phyloP scores from a whole-genome alignment of 169 alveolate species.

The Eimeria zaria region DNA sequence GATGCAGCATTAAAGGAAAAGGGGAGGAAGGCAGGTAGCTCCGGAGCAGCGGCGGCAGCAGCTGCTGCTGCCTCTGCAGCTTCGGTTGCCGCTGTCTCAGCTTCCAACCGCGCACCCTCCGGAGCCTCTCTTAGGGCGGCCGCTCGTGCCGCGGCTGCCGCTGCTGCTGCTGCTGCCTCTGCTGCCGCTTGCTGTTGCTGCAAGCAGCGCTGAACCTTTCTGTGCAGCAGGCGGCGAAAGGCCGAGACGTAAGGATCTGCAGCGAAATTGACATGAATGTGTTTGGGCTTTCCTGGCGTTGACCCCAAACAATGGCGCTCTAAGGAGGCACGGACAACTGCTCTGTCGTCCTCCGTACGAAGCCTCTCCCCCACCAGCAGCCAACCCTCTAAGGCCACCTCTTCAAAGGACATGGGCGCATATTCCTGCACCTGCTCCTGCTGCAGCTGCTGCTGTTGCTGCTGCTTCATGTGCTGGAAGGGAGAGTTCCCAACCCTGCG shows the following conservation, averaged over 20 bases:
- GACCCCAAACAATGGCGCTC: constrained; percentile 87
- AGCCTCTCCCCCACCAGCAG: constrained; percentile 97
- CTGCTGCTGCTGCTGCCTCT: constrained; percentile 63
- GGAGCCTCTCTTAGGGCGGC: constrained; percentile 48
- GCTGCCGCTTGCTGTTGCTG: constrained; percentile 63
- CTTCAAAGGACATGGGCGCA: constrained; percentile 78
- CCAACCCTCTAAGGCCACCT: constrained; percentile 96
- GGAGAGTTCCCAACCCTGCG: constrained; percentile 92
- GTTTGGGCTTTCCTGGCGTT: constrained; percentile 77
- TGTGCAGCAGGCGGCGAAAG: constrained; percentile 80
- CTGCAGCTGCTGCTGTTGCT: constrained; percentile 84
- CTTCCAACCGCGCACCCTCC: constrained; percentile 23
- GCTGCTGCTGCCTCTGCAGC: constrained; percentile 51
- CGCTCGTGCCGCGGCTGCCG: constrained; percentile 62
- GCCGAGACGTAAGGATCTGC: constrained; percentile 86
- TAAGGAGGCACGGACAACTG: constrained; percentile 80
- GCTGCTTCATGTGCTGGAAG: constrained; percentile 90
- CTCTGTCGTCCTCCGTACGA: constrained; percentile 94
- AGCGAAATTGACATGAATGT: constrained; percentile 84
- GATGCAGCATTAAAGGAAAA: constrained; percentile 87
- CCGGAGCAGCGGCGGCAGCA: constrained; percentile 66
- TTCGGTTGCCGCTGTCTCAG: constrained; percentile 27
- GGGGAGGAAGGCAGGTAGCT: constrained; percentile 81
- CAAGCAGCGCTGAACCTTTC: constrained; percentile 77
- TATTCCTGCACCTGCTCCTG: constrained; percentile 62